Evolutionary conservation across 495 filamentous ascomycete species (phyloP).

Genomic region (Tetracladium setigerum): DNA sequence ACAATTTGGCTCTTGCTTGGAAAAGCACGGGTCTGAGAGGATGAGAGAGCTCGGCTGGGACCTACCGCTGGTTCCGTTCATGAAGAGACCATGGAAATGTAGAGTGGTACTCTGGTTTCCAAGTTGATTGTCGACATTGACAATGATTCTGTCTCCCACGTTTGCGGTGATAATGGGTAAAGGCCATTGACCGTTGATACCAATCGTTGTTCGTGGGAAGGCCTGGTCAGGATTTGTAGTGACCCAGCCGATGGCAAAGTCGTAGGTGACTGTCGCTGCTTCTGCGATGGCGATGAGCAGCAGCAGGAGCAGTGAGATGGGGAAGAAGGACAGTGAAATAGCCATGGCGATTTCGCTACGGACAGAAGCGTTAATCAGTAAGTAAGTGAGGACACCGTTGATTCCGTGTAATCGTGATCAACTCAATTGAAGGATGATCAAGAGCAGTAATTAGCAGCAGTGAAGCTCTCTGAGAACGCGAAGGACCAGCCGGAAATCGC

Average conservation of each 20-base stretch:
- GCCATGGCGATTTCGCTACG: slow-evolving; percentile 10
- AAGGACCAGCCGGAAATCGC: too few relatives aligned
- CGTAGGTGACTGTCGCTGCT: slow-evolving; percentile 60
- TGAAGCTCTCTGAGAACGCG: too few relatives aligned
- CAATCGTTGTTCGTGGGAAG: slow-evolving; percentile 59
- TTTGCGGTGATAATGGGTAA: slow-evolving; percentile 59
- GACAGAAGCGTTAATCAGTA: too few relatives aligned
- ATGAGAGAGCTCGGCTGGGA: too few relatives aligned
- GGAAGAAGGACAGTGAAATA: slow-evolving; percentile 21
- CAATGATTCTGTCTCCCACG: slow-evolving; percentile 62
- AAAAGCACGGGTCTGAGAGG: too few relatives aligned
- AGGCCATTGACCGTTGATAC: slow-evolving; percentile 79
- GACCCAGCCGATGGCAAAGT: slow-evolving; percentile 79
- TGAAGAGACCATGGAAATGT: slow-evolving; percentile 78
- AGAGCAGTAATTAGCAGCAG: too few relatives aligned
- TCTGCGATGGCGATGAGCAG: slow-evolving; percentile 27
- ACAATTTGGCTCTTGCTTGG: too few relatives aligned
- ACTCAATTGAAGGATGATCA: too few relatives aligned
- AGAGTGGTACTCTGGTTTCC: slow-evolving; percentile 64
- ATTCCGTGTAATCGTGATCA: too few relatives aligned
- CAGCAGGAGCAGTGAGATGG: slow-evolving; percentile 28
- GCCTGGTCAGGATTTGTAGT: slow-evolving; percentile 71
- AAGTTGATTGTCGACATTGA: slow-evolving; percentile 66
- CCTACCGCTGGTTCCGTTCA: slow-evolving; percentile 45
- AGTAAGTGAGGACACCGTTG: too few relatives aligned